phyloP scores from a whole-genome alignment of 2,329 filamentous ascomycete species.

The Neocucurbitaria cava region DNA sequence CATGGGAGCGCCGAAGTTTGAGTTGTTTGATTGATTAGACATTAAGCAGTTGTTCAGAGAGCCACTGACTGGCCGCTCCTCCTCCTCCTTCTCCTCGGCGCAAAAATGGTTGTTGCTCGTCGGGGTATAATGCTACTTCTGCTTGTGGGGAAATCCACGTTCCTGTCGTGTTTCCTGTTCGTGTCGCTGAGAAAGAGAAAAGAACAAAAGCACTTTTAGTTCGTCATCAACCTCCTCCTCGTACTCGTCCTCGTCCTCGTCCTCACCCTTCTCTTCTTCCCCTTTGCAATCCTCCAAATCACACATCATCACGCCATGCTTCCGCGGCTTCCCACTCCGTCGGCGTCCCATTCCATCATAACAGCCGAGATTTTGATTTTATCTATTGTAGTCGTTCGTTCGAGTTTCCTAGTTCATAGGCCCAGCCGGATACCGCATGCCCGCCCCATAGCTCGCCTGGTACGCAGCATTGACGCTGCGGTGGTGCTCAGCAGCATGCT shows the following conservation, averaged over 20 bases:
- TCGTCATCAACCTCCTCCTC: not conserved
- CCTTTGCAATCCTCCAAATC: not conserved
- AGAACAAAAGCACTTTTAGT: not conserved
- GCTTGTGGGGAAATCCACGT: not conserved
- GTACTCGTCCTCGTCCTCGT: too few relatives aligned
- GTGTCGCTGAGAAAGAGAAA: too few relatives aligned
- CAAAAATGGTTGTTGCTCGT: not conserved
- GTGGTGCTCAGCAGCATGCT: conserved; percentile 37
- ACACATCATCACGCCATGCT: too few relatives aligned
- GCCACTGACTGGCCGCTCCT: not conserved
- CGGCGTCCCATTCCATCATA: too few relatives aligned
- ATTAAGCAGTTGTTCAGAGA: not conserved
- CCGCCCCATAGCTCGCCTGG: conserved; percentile 28
- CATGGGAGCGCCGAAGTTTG: too few relatives aligned
- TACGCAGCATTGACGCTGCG: conserved; percentile 39
- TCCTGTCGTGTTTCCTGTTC: not conserved
- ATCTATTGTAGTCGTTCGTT: too few relatives aligned
- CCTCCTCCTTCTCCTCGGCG: conserved; percentile 1
- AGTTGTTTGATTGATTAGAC: not conserved
- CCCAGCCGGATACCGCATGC: conserved; percentile 8
- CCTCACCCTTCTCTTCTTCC: not conserved
- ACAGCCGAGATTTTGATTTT: too few relatives aligned
- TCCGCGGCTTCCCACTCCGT: too few relatives aligned
- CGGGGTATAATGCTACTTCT: not conserved
- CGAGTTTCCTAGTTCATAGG: not conserved